Evolutionary conservation across 2,329 filamentous ascomycete genomes (phyloP).

Genomic region (Neonectria magnoliae): DNA sequence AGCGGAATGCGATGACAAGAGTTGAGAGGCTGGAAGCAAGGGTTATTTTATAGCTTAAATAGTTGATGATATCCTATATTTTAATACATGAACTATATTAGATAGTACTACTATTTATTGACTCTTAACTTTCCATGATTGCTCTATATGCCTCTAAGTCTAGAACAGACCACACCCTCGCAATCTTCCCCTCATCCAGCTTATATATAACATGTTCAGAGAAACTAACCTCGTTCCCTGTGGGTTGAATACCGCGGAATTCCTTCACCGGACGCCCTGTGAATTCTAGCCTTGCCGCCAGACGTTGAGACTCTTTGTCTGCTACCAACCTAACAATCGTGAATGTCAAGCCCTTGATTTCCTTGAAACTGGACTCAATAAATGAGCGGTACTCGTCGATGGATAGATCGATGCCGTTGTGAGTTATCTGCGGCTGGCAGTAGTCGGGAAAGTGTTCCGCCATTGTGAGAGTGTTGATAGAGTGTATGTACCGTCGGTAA

Average conservation of each 20-base stretch:
- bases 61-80: no score
- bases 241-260: background rate
- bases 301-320: background rate
- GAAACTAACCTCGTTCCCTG: background rate
- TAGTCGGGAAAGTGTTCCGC: background rate
- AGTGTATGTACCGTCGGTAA: background rate
- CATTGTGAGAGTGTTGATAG: background rate
- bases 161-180: background rate
- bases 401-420: background rate
- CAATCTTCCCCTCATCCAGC: background rate
- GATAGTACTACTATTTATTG: no score
- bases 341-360: background rate
- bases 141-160: background rate
- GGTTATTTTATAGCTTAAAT: no score
- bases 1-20: no score
- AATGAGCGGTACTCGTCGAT: background rate
- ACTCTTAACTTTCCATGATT: background rate
- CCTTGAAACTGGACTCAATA: background rate
- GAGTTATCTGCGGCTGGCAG: background rate
- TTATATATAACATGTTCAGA: background rate
- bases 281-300: background rate
- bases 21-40: no score
- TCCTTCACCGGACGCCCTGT: background rate
- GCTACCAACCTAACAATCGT: background rate
- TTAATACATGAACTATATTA: no score